A percentile compares a stretch with the other conserved stretches of the same genome.
Evolutionary conservation across 352 stramenopile species (phyloP).

Genomic region (Peronosclerospora sorghi): DNA sequence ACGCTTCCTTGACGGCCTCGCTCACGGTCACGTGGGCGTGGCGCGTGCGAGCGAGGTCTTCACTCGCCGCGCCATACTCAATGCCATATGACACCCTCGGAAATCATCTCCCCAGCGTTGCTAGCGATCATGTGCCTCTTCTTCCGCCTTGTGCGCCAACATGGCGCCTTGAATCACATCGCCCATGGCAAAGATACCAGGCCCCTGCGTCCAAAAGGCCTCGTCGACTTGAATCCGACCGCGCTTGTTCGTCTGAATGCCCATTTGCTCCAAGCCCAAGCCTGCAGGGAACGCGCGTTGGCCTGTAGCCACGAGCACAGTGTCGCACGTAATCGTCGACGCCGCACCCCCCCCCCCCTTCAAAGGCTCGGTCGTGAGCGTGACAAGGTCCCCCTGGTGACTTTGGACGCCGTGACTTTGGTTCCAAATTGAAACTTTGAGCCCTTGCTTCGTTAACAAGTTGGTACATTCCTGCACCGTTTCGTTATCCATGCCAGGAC

Average conservation of each 20-base stretch:
- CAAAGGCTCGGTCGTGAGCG: conserved; percentile 91
- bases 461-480: conserved; percentile 95
- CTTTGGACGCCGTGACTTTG: conserved; percentile 91
- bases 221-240: conserved; percentile 95
- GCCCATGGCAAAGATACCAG: conserved; percentile 93
- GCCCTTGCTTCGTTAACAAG: conserved; percentile 97
- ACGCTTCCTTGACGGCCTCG: conserved; percentile 99
- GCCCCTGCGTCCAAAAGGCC: conserved; percentile 93
- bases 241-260: conserved; percentile 94
- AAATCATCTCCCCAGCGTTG: conserved; percentile 99
- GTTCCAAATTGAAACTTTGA: conserved; percentile 97
- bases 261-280: conserved; percentile 94
- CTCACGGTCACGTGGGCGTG: conserved; percentile 96
- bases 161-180: conserved; percentile 97
- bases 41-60: conserved; percentile 98
- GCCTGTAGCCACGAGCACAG: conserved; percentile 80
- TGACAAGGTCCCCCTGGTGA: conserved; percentile 89
- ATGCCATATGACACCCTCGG: conserved; percentile 97
- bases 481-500: conserved; percentile 89
- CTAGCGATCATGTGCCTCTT: conserved; percentile 99
- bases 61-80: conserved; percentile 96
- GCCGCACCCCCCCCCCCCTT: conserved; percentile 41
- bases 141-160: conserved; percentile 99
- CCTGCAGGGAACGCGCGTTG: conserved; percentile 92
- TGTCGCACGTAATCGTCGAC: conserved; percentile 62